These are phyloP conservation scores for Limonium bicolor DNA, from an alignment of 148 eudicot genomes.

Conservation along the genomic window DNA sequence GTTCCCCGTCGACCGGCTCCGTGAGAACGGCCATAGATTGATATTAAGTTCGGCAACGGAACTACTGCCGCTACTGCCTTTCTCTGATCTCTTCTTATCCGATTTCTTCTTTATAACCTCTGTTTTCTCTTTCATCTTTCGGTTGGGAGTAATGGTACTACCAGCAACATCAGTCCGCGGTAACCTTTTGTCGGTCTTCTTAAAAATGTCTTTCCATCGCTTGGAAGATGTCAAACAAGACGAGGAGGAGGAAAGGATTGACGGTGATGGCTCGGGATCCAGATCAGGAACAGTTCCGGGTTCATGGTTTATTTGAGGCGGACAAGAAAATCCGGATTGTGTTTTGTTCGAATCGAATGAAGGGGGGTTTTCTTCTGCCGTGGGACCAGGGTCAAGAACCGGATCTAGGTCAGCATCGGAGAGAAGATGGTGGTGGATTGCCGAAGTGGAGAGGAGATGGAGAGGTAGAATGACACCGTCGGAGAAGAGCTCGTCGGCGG, in stretches of 20 bases:
- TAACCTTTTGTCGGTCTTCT: slow-evolving; percentile 14
- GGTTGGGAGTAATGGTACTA: too few relatives aligned
- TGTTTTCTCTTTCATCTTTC: slow-evolving; percentile 3
- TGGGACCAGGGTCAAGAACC: neutral
- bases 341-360: neutral
- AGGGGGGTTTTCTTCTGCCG: neutral
- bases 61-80: neutral
- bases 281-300: slow-evolving; percentile 1
- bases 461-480: slow-evolving; percentile 79
- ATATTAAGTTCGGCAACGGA: slow-evolving; percentile 79
- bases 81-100: slow-evolving; percentile 11
- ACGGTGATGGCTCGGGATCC: slow-evolving; percentile 6
- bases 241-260: neutral
- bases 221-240: slow-evolving; percentile 29
- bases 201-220: slow-evolving; percentile 76
- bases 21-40: slow-evolving; percentile 76
- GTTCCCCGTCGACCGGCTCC: slow-evolving; percentile 89
- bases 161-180: neutral
- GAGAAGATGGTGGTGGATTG: neutral
- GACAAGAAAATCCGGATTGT: neutral
- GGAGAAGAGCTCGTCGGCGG: slow-evolving; percentile 85
- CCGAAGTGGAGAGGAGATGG: slow-evolving; percentile 23
- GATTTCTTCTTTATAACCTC: slow-evolving; percentile 18
- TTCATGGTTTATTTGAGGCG: too few relatives aligned
- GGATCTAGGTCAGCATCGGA: neutral